Evolutionary conservation across 2,329 filamentous ascomycete species (phyloP).

Genomic region (Zymoseptoria brevis): DNA sequence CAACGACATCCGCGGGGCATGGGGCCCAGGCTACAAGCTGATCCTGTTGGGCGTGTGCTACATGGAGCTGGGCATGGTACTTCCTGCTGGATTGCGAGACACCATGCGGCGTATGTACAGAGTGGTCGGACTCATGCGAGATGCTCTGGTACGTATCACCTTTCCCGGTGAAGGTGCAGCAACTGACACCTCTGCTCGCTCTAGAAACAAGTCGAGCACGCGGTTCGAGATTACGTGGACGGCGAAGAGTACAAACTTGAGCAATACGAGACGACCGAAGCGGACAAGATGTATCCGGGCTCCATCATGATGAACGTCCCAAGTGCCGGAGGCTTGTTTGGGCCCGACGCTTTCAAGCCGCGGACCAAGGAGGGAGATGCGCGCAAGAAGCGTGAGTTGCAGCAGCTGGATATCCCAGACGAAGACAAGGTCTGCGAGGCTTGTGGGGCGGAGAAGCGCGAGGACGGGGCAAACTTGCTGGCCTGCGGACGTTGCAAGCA

Average conservation of each 20-base stretch:
- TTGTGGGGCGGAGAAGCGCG: conserved; percentile 34
- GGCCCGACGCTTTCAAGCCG: not conserved
- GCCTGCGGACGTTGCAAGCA: not conserved
- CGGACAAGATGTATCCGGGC: not conserved
- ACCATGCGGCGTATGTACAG: conserved; percentile 5
- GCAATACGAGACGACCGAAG: not conserved
- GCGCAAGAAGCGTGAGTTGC: not conserved
- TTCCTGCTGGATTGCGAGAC: conserved; percentile 3
- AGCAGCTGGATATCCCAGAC: conserved; percentile 64
- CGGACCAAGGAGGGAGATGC: not conserved
- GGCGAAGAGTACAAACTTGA: not conserved
- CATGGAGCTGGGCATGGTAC: conserved; percentile 10
- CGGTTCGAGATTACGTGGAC: not conserved
- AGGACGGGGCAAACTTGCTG: conserved; percentile 26
- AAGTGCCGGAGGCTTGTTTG: not conserved
- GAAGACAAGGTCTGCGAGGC: conserved; percentile 64
- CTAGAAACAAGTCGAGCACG: not conserved
- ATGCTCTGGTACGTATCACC: not conserved
- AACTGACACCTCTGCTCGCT: not conserved
- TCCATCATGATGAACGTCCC: not conserved
- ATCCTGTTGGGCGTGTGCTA: conserved; percentile 10
- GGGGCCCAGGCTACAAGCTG: conserved; percentile 3
- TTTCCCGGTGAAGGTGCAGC: not conserved
- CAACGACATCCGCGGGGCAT: not conserved
- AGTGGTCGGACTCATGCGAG: conserved; percentile 2